A percentile compares a stretch with the other conserved stretches of the same genome.
phyloP scores from a whole-genome alignment of 176 grass and related monocot genomes.

The Pharus latifolius region DNA sequence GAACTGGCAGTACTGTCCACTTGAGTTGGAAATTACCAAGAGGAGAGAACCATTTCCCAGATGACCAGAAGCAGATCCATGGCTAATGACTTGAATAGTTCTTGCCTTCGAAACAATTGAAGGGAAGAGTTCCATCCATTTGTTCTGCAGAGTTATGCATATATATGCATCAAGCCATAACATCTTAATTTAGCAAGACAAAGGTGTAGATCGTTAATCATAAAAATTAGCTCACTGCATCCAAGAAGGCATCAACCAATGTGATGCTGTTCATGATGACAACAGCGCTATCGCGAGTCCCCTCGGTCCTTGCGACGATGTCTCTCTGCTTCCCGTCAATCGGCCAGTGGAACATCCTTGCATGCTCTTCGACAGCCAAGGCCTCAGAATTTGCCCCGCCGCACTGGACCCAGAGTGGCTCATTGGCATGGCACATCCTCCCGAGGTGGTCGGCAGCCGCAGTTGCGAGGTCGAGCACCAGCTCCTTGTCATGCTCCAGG shows the following conservation, averaged over 20 bases:
- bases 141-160: slow-evolving; percentile 38
- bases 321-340: slow-evolving; percentile 35
- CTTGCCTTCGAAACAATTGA: slow-evolving; percentile 70
- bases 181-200: not conserved
- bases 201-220: not conserved
- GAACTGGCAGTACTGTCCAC: too few relatives aligned
- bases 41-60: slow-evolving; percentile 64
- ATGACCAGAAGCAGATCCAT: slow-evolving; percentile 50
- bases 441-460: slow-evolving; percentile 52
- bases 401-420: slow-evolving; percentile 51
- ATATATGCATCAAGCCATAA: not conserved
- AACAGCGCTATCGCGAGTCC: slow-evolving; percentile 59
- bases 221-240: slow-evolving; percentile 36
- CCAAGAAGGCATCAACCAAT: slow-evolving; percentile 76
- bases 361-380: slow-evolving; percentile 50
- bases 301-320: slow-evolving; percentile 37
- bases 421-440: slow-evolving; percentile 43
- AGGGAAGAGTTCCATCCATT: slow-evolving; percentile 98
- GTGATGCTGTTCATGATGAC: slow-evolving; percentile 98
- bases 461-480: slow-evolving; percentile 62
- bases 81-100: slow-evolving; percentile 65
- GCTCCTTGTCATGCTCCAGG: slow-evolving; percentile 60
- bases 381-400: slow-evolving; percentile 7
- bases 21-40: too few relatives aligned
- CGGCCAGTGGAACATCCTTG: slow-evolving; percentile 57